Percentiles rank a stretch among this genome's conserved stretches.
Conservation (phyloP, 306 rosid genomes). For the Dicorynia guianensis region DNA sequence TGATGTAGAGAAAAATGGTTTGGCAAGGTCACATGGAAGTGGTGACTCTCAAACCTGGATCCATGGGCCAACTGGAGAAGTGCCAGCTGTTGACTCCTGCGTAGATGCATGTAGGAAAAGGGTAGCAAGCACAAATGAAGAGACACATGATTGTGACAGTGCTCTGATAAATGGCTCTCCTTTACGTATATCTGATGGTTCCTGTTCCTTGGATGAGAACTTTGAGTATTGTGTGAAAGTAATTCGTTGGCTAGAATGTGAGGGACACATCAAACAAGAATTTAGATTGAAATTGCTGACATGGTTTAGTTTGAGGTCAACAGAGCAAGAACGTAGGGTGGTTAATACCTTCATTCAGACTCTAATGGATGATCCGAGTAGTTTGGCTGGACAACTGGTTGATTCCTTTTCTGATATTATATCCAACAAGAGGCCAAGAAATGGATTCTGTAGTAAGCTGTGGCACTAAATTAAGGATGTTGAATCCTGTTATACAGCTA, state of each 20-base stretch:
- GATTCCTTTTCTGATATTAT: slow-evolving; percentile 91
- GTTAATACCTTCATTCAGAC: slow-evolving; percentile 95
- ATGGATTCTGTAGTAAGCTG: slow-evolving; percentile 69
- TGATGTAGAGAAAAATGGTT: slow-evolving; percentile 65
- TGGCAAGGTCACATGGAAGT: slow-evolving; percentile 87
- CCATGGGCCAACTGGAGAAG: slow-evolving; percentile 64
- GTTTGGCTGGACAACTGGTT: slow-evolving; percentile 98
- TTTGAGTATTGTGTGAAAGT: slow-evolving; percentile 96
- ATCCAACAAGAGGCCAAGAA: slow-evolving; percentile 85
- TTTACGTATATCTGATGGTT: slow-evolving; percentile 53
- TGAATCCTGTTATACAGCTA: slow-evolving; percentile 27
- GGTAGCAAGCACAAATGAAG: slow-evolving; percentile 67
- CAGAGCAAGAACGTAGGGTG: slow-evolving; percentile 97
- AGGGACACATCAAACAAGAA: slow-evolving; percentile 84
- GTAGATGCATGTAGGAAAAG: slow-evolving; percentile 72
- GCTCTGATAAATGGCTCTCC: slow-evolving; percentile 91
- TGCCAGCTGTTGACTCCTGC: slow-evolving; percentile 82
- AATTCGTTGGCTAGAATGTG: slow-evolving; percentile 97
- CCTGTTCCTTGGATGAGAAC: slow-evolving; percentile 77
- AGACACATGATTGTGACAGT: slow-evolving; percentile 89
- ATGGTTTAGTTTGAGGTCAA: slow-evolving; percentile 97
- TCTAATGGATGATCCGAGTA: slow-evolving; percentile 87
- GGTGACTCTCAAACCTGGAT: slow-evolving; percentile 92
- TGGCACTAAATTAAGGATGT: slow-evolving; percentile 59
- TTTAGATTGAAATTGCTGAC: slow-evolving; percentile 94